Evolutionary conservation across 2,329 filamentous ascomycete genomes (phyloP), one percentile per base, ranked within the genome.

Genomic region (Cercospora zeae-maydis): DNA sequence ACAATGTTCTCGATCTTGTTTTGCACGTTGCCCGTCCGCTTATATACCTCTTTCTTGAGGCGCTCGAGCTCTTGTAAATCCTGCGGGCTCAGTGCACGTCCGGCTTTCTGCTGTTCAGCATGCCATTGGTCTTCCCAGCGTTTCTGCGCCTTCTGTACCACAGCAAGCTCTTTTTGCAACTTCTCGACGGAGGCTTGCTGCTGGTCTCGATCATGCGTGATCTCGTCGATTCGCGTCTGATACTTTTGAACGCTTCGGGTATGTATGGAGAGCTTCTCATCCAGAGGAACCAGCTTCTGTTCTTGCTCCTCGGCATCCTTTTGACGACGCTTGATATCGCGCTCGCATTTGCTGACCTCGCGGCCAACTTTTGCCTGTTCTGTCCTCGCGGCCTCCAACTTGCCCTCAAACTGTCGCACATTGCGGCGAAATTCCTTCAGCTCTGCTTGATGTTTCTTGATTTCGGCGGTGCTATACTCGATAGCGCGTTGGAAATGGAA

Each of bases 401-500:
- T 86, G 67, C 84, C 85, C 71, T 96, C 90, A 69, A 91, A 96
- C 60, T 90, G 87, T 72, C 96, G 90, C 19, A 97, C 88, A 36
- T 91, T 92, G 53, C 95, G 90, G 58, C 90, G 88, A 74, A 92
- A 90, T 76, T 98, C 93, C 75, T 96, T 96, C 19, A 99, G 82
- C 70, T 98, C 93, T 73, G 96, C 92, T 72, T 98, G 93, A 71
- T 97, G 92, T 70, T 91, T 92, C 71, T 93, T 89, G 62, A 99
- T 99, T 71, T 95, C 88, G 49, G 87, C 87, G 69, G 89, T 93
- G 24, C 95, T 96, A 70, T 93, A 90, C 70, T 97, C 91, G 81
- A 99, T 97, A 31, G 92, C 86, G 62, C 88, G 89, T 76, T 99
- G 93, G 75, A 96, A 96, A 73, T 96, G 92, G 75, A 92, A 98